phyloP scores from a whole-genome alignment of 2,329 filamentous ascomycete species.

The Aureobasidium uvarum region DNA sequence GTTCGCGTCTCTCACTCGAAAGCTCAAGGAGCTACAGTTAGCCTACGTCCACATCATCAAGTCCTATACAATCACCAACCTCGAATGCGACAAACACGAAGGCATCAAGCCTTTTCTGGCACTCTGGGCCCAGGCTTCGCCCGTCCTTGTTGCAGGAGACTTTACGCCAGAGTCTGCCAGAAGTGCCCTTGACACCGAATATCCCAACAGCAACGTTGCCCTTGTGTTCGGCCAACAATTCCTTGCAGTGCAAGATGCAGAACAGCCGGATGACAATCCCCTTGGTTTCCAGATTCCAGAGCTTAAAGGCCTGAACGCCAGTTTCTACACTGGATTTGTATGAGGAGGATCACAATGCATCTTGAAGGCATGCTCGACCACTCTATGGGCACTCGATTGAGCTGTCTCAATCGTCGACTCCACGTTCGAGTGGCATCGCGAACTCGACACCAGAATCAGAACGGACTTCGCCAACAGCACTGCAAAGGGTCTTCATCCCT shows the following conservation, averaged over 20 bases:
- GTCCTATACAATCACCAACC: slow-evolving; percentile 50
- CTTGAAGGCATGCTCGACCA: neutral
- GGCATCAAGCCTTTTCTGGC: slow-evolving; percentile 48
- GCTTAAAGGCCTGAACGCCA: slow-evolving; percentile 7
- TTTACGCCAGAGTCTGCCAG: slow-evolving; percentile 43
- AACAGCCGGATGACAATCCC: neutral
- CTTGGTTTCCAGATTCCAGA: neutral
- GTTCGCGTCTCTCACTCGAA: slow-evolving; percentile 57
- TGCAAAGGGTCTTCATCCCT: no score
- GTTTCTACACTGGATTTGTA: slow-evolving; percentile 7
- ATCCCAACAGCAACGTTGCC: slow-evolving; percentile 45
- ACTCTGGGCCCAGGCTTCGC: slow-evolving; percentile 46
- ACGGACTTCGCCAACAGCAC: neutral
- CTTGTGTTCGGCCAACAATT: slow-evolving; percentile 45
- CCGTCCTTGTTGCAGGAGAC: slow-evolving; percentile 50
- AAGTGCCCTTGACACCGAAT: slow-evolving; percentile 42
- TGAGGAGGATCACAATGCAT: neutral
- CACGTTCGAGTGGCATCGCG: no score
- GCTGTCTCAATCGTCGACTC: neutral
- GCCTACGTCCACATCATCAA: slow-evolving; percentile 64
- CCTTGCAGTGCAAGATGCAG: slow-evolving; percentile 5
- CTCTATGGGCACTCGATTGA: neutral
- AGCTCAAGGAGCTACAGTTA: slow-evolving; percentile 51
- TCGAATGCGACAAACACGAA: slow-evolving; percentile 43
- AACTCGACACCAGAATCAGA: neutral